These are phyloP conservation scores for Lipomyces mesembrius DNA, from an alignment of 805 yeast genomes.

Conservation along the genomic window DNA sequence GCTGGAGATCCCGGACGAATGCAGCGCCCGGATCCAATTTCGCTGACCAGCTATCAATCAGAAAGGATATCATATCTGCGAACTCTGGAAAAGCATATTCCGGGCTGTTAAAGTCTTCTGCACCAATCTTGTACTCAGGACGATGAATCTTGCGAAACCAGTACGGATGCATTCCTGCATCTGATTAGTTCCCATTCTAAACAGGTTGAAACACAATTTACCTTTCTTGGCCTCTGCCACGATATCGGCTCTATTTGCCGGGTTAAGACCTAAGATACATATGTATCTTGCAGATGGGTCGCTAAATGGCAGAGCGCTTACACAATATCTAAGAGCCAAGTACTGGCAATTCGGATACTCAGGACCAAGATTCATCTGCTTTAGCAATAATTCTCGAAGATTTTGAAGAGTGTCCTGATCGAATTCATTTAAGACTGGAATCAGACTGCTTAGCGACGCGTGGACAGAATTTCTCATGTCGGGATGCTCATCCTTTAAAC, in stretches of 20 bases:
- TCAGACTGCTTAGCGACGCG: slow-evolving; percentile 66
- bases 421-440: slow-evolving; percentile 52
- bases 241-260: slow-evolving; percentile 67
- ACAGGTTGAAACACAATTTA: background rate
- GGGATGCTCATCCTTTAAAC: slow-evolving; percentile 64
- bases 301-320: slow-evolving; percentile 65
- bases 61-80: slow-evolving; percentile 42
- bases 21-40: background rate
- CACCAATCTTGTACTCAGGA: slow-evolving; percentile 20
- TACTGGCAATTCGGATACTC: slow-evolving; percentile 60
- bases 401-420: slow-evolving; percentile 46
- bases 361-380: slow-evolving; percentile 49
- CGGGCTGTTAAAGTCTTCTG: slow-evolving; percentile 47
- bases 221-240: slow-evolving; percentile 76
- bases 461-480: slow-evolving; percentile 72
- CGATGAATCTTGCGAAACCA: slow-evolving; percentile 66
- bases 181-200: background rate
- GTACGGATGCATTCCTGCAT: slow-evolving; percentile 70
- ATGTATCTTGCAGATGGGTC: slow-evolving; percentile 71
- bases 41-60: slow-evolving; percentile 5
- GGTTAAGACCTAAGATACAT: slow-evolving; percentile 66
- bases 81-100: slow-evolving; percentile 61
- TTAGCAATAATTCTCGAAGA: slow-evolving; percentile 50
- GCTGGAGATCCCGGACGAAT: slow-evolving; percentile 23
- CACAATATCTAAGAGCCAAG: slow-evolving; percentile 66